Conservation (phyloP, 2,329 filamentous ascomycete genomes). For the Harringtonia lauricola region DNA sequence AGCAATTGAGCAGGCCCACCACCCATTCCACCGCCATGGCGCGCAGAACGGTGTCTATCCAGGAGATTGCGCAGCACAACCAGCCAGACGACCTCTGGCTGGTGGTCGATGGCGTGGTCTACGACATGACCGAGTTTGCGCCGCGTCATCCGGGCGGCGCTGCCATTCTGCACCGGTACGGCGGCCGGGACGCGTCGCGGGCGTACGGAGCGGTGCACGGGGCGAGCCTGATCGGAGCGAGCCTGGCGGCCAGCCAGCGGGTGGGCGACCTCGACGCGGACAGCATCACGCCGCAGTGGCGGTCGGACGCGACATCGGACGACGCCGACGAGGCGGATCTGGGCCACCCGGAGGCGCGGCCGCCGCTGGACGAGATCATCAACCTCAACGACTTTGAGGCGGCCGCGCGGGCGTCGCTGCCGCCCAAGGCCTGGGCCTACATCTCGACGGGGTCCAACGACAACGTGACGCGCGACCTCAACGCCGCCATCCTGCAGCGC, state of each 20-base stretch:
- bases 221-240: conserved; percentile 25
- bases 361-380: conserved; percentile 10
- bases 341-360: neutral
- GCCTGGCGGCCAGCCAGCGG: conserved; percentile 32
- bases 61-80: conserved; percentile 36
- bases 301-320: conserved; percentile 6
- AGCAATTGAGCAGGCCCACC: neutral
- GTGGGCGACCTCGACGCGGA: conserved; percentile 34
- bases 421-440: conserved; percentile 41
- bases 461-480: conserved; percentile 35
- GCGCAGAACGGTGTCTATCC: neutral
- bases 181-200: conserved; percentile 41
- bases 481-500: conserved; percentile 31
- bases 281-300: conserved; percentile 19
- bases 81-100: conserved; percentile 48
- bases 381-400: conserved; percentile 35
- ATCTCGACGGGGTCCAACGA: conserved; percentile 43
- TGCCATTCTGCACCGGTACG: conserved; percentile 34
- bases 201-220: conserved; percentile 40
- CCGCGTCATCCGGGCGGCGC: conserved; percentile 25
- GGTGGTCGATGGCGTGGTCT: conserved; percentile 56
- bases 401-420: conserved; percentile 31
- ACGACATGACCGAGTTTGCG: conserved; percentile 58
- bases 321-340: conserved; percentile 5
- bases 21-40: neutral